Evolutionary conservation across 2,329 filamentous ascomycete genomes (phyloP).

Genomic region (Calonectria fujianensis): DNA sequence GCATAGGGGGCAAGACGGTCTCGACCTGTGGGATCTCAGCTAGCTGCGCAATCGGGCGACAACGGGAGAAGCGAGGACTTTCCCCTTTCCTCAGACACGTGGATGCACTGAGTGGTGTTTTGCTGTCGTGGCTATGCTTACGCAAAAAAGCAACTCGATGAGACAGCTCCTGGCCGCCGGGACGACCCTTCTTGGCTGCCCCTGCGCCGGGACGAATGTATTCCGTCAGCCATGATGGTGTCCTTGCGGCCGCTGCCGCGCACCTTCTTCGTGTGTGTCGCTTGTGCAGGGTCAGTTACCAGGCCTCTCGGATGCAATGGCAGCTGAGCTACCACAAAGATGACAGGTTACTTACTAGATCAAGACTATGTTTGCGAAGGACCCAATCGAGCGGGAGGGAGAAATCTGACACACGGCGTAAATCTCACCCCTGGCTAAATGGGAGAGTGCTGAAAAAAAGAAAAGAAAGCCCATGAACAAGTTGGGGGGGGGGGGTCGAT

Average conservation of each 20-base stretch:
- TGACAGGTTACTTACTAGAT: not conserved
- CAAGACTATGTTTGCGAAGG: not conserved
- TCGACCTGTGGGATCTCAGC: conserved; percentile 13
- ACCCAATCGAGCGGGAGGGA: not conserved
- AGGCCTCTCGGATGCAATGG: not conserved
- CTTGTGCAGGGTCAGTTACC: not conserved
- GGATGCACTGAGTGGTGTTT: not conserved
- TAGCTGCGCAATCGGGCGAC: conserved; percentile 10
- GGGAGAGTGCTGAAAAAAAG: not conserved
- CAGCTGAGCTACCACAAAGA: not conserved
- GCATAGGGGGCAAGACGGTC: conserved; percentile 9
- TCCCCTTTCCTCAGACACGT: not conserved
- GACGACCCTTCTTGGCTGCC: not conserved
- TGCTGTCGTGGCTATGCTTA: not conserved
- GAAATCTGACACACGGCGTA: not conserved
- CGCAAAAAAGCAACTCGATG: conserved; percentile 13
- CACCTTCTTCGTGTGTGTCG: not conserved
- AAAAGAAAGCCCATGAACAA: not conserved
- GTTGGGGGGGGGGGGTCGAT: not conserved
- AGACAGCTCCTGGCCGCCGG: conserved; percentile 3
- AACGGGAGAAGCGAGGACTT: not conserved
- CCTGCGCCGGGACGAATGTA: not conserved
- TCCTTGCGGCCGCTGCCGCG: not conserved
- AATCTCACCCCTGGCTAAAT: not conserved
- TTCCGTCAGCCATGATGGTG: not conserved